Base-by-base conservation (phyloP, 805 yeast species). In the Saccharomyces kudriavzevii region DNA sequence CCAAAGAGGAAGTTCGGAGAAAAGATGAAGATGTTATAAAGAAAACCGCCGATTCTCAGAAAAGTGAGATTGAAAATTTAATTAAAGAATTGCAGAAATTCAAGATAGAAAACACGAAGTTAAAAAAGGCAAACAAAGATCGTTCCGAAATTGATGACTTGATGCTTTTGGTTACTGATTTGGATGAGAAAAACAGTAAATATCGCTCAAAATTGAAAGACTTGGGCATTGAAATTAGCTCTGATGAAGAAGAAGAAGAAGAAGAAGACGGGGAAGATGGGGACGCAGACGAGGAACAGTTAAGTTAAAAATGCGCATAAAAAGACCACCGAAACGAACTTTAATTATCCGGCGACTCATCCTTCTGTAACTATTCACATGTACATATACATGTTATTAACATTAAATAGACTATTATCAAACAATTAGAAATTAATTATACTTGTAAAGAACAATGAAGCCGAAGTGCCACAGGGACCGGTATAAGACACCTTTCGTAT, bases 111-210 rank as follows among this genome's bases (percentile, higher is more conserved):
- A 29, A 50, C 45, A 27, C 52, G 20, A 54, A 59, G 22, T 51
- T 49, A 47, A 54, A 56, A 20, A 11, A 22, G 2, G 54, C 57
- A 17, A 49, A 52, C 3, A 57, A 57, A 5, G 63, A 61, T 35
- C 55, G 56, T 50, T 50, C 67, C 29, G 66, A 68, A 56, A 24
- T 61, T 47, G 96, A 89, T 60, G 96, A 88, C 57, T 68, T 89
- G 61, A 78, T 89, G 82, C 69, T 89, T 25, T 71, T 90, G 20
- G 81, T 90, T 67, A 80, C 86, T 20, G 96, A 88, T 48, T 71
- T 89, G 60, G 96, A 89, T 55, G 89, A 85, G 49, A 80, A 78
- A 58, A 81, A 81, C 54, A 72, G 75, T 29, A 74, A 74, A 56
- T 84, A 87, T 65, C 84, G 84, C 62, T 61, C 68, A 5, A 75